phyloP scores from a whole-genome alignment of 352 stramenopile species.

The Phytophthora nicotianae region DNA sequence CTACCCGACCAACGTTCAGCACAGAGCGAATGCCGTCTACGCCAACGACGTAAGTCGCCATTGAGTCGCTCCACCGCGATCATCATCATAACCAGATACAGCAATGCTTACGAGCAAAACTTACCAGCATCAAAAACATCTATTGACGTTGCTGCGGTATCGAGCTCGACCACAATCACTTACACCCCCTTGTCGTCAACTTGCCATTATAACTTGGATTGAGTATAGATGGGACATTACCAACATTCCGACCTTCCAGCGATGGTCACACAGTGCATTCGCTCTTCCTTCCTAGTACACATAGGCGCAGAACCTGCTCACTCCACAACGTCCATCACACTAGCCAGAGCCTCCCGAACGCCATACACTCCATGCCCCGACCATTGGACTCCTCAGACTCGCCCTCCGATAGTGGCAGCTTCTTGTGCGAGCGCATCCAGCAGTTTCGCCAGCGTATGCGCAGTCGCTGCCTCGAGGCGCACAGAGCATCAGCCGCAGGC shows the following conservation, averaged over 20 bases:
- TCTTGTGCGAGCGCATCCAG: slow-evolving; percentile 24
- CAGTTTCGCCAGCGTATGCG: slow-evolving; percentile 29
- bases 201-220: neutral
- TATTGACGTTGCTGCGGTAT: neutral
- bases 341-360: neutral
- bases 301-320: neutral
- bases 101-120: neutral
- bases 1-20: slow-evolving; percentile 9
- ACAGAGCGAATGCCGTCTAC: slow-evolving; percentile 1
- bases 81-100: neutral
- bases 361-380: slow-evolving; percentile 15
- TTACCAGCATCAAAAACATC: neutral
- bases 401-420: slow-evolving; percentile 1
- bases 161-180: neutral
- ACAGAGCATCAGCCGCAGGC: neutral
- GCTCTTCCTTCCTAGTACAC: neutral
- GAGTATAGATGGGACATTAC: slow-evolving; percentile 1
- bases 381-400: slow-evolving; percentile 3
- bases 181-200: neutral
- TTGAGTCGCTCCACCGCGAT: no score
- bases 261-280: slow-evolving; percentile 1
- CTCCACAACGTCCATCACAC: neutral
- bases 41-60: no score
- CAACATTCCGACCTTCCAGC: slow-evolving; percentile 2
- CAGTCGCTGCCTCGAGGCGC: slow-evolving; percentile 18